Conservation (phyloP, 371 early-diverging fungal genomes). For the Apophysomyces trapeziformis region DNA sequence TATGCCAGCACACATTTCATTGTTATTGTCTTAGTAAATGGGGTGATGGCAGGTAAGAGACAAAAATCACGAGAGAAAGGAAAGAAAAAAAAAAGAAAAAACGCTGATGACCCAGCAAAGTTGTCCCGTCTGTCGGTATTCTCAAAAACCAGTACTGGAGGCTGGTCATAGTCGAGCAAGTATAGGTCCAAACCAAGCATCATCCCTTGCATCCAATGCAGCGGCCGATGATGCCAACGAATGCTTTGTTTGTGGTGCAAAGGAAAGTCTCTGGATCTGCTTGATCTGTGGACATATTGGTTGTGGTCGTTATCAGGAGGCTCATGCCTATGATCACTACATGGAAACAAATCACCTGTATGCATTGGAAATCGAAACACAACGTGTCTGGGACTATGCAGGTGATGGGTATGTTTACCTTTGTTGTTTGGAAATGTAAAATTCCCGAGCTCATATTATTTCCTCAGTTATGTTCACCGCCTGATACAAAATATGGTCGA, state of each 20-base stretch:
- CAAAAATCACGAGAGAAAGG: background rate
- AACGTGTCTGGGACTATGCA: constrained; percentile 97
- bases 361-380: constrained; percentile 91
- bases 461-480: constrained; percentile 77
- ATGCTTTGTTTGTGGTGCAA: constrained; percentile 78
- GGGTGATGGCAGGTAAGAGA: constrained; percentile 72
- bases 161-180: constrained; percentile 14
- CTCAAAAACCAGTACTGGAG: constrained; percentile 49
- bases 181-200: constrained; percentile 15
- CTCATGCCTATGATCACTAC: constrained; percentile 90
- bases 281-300: constrained; percentile 91
- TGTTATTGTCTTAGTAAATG: constrained; percentile 88
- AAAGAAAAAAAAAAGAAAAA: background rate
- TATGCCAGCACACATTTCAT: constrained; percentile 94
- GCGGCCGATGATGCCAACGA: constrained; percentile 47
- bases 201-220: constrained; percentile 4
- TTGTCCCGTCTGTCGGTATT: constrained; percentile 93
- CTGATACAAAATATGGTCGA: constrained; percentile 85
- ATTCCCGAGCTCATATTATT: background rate
- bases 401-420: constrained; percentile 75
- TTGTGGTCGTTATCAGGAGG: constrained; percentile 81
- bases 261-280: constrained; percentile 91
- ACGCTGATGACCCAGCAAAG: constrained; percentile 21
- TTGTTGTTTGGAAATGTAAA: background rate
- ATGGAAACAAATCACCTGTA: constrained; percentile 79